phyloP scores from a whole-genome alignment of 139 green algal species.

The Volvox africanus region DNA sequence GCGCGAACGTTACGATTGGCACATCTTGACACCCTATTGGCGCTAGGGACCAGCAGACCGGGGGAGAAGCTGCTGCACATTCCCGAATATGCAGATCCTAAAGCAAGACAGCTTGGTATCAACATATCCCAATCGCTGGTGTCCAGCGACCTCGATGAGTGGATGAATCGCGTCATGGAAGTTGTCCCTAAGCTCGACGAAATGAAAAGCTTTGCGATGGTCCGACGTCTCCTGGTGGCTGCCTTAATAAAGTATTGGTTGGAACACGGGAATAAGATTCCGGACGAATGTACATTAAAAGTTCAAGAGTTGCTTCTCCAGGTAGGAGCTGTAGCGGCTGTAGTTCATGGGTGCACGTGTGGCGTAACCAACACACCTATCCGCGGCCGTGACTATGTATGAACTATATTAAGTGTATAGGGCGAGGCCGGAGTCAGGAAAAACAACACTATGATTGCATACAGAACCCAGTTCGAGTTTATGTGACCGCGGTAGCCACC shows the following conservation, averaged over 20 bases:
- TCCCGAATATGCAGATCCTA: constrained; percentile 21
- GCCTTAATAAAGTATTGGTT: constrained; percentile 6
- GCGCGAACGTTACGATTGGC: not conserved
- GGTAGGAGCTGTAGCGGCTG: not conserved
- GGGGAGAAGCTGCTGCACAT: not conserved
- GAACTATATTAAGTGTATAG: too few relatives aligned
- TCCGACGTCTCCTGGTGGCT: not conserved
- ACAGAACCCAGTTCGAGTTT: too few relatives aligned
- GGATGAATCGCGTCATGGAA: not conserved
- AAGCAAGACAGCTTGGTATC: not conserved
- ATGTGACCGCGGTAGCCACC: too few relatives aligned
- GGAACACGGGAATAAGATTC: not conserved
- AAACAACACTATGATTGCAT: too few relatives aligned
- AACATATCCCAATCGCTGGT: not conserved
- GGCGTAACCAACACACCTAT: too few relatives aligned
- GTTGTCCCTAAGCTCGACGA: not conserved
- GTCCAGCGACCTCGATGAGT: not conserved
- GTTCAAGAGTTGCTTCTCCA: not conserved
- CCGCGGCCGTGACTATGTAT: too few relatives aligned
- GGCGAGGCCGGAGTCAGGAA: too few relatives aligned
- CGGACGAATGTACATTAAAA: not conserved
- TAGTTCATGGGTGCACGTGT: too few relatives aligned
- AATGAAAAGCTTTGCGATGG: not conserved
- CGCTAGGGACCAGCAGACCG: not conserved
- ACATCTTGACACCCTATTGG: constrained; percentile 10